A percentile compares a stretch with the other conserved stretches of the same genome.
These are phyloP conservation scores for Neltuma alba DNA, from an alignment of 306 rosid genomes.

Conservation along the genomic window DNA sequence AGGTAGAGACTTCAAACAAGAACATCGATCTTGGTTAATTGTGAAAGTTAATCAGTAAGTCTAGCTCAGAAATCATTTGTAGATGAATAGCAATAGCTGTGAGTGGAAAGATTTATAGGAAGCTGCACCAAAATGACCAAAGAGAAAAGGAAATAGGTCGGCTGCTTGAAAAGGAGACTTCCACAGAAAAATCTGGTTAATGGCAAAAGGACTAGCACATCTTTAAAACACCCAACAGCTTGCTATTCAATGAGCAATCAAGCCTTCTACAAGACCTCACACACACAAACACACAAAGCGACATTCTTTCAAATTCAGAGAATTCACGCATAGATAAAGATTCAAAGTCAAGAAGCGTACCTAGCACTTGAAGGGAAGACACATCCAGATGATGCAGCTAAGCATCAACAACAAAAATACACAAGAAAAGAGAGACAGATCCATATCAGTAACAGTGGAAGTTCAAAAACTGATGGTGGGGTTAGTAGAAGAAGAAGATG, in stretches of 20 bases:
- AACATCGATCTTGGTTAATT: constrained; percentile 13
- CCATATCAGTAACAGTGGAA: constrained; percentile 24
- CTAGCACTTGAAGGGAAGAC: constrained; percentile 79
- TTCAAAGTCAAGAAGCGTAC: constrained; percentile 47
- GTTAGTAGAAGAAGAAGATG: background rate
- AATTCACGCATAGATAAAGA: background rate
- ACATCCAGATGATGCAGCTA: constrained; percentile 72
- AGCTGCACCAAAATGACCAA: background rate
- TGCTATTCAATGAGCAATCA: constrained; percentile 1
- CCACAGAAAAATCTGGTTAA: constrained; percentile 13
- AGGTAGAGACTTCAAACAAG: background rate
- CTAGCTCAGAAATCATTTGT: constrained; percentile 6
- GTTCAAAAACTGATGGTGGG: background rate
- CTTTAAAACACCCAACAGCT: background rate
- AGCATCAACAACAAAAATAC: constrained; percentile 22
- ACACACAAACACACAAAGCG: background rate
- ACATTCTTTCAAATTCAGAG: constrained; percentile 23
- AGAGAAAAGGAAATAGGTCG: background rate
- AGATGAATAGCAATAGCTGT: background rate
- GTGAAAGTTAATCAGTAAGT: background rate
- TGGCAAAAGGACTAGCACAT: background rate
- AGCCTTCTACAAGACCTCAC: constrained; percentile 19
- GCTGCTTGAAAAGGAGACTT: constrained; percentile 5
- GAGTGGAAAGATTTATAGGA: background rate
- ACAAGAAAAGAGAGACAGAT: constrained; percentile 11